Conservation (phyloP, 306 rosid species). For the Erythrophleum fordii region DNA sequence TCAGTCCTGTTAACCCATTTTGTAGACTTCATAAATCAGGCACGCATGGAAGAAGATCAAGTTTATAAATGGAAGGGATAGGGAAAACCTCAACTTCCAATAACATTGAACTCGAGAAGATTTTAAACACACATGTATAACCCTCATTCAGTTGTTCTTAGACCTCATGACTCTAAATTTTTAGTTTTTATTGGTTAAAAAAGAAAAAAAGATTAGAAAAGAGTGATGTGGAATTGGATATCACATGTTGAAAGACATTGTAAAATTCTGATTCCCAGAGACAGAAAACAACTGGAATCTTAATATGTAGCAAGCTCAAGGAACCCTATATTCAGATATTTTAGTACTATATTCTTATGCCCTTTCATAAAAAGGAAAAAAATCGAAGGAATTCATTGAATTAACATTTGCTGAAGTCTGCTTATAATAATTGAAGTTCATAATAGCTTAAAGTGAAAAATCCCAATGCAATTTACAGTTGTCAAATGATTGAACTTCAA, state of each 20-base stretch:
- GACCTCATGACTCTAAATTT: background rate
- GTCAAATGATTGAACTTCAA: background rate
- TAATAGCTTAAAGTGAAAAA: background rate
- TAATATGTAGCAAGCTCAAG: background rate
- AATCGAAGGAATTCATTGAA: background rate
- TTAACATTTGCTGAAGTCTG: background rate
- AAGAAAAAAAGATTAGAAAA: background rate
- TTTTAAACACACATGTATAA: background rate
- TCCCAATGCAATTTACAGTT: background rate
- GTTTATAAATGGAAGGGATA: background rate
- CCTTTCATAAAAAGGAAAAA: background rate
- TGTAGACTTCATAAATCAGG: background rate
- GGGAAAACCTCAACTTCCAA: constrained; percentile 3
- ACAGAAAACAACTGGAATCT: background rate
- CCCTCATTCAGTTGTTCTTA: background rate
- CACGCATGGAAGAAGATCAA: background rate
- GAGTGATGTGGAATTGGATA: background rate
- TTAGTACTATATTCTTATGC: background rate
- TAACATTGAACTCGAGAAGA: background rate
- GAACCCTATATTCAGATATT: background rate
- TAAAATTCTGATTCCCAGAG: background rate
- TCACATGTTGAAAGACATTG: background rate
- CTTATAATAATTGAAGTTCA: background rate
- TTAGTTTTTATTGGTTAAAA: background rate
- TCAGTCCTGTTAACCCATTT: background rate